These are phyloP conservation scores for Psilocybe mexicana DNA, from an alignment of 1,284 basidiomycete species.

Conservation along the genomic window DNA sequence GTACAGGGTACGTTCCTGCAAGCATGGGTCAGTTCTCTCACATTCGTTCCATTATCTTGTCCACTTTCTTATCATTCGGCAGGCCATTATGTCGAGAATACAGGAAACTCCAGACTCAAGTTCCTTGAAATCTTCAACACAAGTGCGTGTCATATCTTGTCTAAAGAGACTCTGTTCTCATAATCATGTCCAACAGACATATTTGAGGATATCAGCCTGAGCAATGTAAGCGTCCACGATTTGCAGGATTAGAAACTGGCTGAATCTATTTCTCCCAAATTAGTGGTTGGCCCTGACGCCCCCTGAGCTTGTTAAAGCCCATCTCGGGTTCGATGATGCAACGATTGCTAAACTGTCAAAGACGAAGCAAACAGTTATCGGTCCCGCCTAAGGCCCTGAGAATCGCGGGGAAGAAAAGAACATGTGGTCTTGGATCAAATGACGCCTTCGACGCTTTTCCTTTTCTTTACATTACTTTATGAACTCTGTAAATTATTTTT, in stretches of 20 bases:
- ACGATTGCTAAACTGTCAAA: conserved; percentile 55
- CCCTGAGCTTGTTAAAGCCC: conserved; percentile 60
- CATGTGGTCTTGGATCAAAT: not conserved
- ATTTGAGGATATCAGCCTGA: conserved; percentile 66
- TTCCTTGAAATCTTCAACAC: conserved; percentile 70
- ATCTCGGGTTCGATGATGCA: conserved; percentile 54
- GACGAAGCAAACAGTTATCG: conserved; percentile 53
- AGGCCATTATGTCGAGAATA: conserved; percentile 70
- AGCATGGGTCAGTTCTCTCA: conserved; percentile 40
- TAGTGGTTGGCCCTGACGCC: conserved; percentile 71
- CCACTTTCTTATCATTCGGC: not conserved
- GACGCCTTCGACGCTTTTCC: not conserved
- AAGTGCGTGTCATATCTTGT: conserved; percentile 30
- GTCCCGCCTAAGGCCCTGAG: conserved; percentile 25
- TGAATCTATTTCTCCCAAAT: not conserved
- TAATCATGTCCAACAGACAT: conserved; percentile 36
- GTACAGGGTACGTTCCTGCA: conserved; percentile 55
- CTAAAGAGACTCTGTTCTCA: not conserved
- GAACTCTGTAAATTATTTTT: conserved; percentile 15
- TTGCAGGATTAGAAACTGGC: not conserved
- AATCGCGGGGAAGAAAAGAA: not conserved
- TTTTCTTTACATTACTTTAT: not conserved
- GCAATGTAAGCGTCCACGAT: conserved; percentile 42
- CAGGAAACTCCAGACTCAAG: conserved; percentile 59
- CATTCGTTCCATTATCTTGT: not conserved